These are phyloP conservation scores for Saccharomycopsis phalli DNA, from an alignment of 1,139 yeast genomes.

Conservation along the genomic window DNA sequence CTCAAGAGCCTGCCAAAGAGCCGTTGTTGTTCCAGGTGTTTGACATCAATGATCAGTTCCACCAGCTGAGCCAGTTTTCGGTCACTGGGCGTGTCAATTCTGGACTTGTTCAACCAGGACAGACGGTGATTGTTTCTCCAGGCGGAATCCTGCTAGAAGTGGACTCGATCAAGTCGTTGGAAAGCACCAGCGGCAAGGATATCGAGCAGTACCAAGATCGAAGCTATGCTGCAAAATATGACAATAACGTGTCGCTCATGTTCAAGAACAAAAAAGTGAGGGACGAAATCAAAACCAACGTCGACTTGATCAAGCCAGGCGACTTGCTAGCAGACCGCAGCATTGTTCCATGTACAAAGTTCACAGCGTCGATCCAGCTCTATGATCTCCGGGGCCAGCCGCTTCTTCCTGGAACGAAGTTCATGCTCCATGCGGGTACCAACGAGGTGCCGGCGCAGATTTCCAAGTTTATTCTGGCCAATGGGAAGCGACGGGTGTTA, in stretches of 20 bases:
- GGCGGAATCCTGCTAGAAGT: constrained; percentile 20
- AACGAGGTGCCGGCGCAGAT: constrained; percentile 69
- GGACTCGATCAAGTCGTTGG: constrained; percentile 14
- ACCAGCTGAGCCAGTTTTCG: constrained; percentile 33
- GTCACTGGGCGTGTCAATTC: constrained; percentile 66
- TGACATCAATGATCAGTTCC: constrained; percentile 33
- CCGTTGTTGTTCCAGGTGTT: constrained; percentile 43
- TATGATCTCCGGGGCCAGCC: constrained; percentile 68
- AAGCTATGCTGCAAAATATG: constrained; percentile 16
- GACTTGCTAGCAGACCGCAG: constrained; percentile 46
- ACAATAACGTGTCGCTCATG: constrained; percentile 18
- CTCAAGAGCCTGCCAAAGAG: constrained; percentile 26
- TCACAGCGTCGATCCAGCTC: constrained; percentile 50
- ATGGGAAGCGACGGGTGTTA: constrained; percentile 47
- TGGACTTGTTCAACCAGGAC: constrained; percentile 74
- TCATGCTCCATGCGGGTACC: constrained; percentile 76
- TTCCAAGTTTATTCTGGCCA: constrained; percentile 43
- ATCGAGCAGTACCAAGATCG: constrained; percentile 14
- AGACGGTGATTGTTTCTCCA: constrained; percentile 57
- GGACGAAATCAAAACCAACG: constrained; percentile 12
- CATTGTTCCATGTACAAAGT: constrained; percentile 41
- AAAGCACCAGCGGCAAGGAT: constrained; percentile 14
- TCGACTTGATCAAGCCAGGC: constrained; percentile 46
- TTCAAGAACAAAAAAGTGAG: constrained; percentile 17
- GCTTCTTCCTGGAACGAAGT: constrained; percentile 71